Base-by-base conservation (phyloP, 352 stramenopile genomes). In the Phytophthora pini region DNA sequence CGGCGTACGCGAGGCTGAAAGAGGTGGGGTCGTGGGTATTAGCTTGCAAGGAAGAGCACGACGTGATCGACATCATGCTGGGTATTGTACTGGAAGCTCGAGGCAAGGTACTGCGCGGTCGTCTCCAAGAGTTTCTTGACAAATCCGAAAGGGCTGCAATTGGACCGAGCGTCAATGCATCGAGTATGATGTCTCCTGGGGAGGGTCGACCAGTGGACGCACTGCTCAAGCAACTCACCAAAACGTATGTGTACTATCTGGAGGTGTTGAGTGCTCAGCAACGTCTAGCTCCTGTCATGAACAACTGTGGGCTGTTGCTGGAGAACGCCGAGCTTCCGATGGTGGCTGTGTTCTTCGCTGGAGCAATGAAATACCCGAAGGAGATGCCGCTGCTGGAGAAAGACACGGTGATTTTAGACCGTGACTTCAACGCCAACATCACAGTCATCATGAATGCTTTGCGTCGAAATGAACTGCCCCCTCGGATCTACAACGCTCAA, bases 21-120 rank as follows among this genome's bases (percentile, higher is more conserved):
- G 87, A 94, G 40, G 73, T 92, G 12, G 77, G 68, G 9, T 72
- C 74, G 0, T 94, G 87, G 87, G 80, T 93, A 6, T 43, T 89
- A 4, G 78, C 82, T 2, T 93, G 87, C 68, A 93, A 92, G 59
- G 87, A 94, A 68, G 84, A 94, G 10, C 87, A 94, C 47, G 84
- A 92, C 45, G 83, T 87, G 32, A 88, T 94, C 68, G 80, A 84
- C 34, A 78, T 89, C 15, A 92, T 94, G 87, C 71, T 94, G 8
- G 69, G 59, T 1, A 67, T 80, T 10, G 76, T 82, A 5, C 55
- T 93, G 22, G 26, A 76, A 20, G 80, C 82, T 1, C 64, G 82
- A 22, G 77, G 79, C 1, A 71, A 65, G n/a, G 69, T 90, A 15
- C 72, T 89, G 38, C 70, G 74, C 27, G 36, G 39, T 26, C 53